A percentile compares a stretch with the other conserved stretches of the same genome.
Conservation (phyloP, 306 rosid genomes). For the Hylodesmum podocarpum region DNA sequence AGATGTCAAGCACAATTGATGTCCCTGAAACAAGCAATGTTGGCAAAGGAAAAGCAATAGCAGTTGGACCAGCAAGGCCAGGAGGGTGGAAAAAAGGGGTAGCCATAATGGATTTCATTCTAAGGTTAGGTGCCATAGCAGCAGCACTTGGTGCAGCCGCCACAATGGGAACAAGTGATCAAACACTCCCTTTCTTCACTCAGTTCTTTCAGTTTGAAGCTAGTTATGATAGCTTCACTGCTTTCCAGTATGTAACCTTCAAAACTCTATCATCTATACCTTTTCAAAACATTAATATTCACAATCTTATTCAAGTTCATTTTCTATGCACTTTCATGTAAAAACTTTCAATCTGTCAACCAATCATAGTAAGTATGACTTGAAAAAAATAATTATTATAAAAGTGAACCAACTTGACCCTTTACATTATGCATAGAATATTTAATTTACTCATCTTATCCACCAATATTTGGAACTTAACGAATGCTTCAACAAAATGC, state of each 20-base stretch:
- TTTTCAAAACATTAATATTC: neutral
- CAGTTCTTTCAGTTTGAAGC: slow-evolving; percentile 95
- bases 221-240: slow-evolving; percentile 74
- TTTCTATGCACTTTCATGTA: too few relatives aligned
- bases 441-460: too few relatives aligned
- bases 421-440: too few relatives aligned
- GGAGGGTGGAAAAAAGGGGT: slow-evolving; percentile 69
- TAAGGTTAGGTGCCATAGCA: slow-evolving; percentile 73
- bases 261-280: neutral
- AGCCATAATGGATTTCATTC: slow-evolving; percentile 64
- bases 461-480: too few relatives aligned
- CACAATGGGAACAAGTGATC: slow-evolving; percentile 75
- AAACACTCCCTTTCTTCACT: slow-evolving; percentile 89
- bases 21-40: slow-evolving; percentile 50
- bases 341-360: too few relatives aligned
- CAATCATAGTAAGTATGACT: too few relatives aligned
- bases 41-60: slow-evolving; percentile 37
- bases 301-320: too few relatives aligned
- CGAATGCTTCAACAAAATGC: slow-evolving; percentile 32
- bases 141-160: slow-evolving; percentile 66
- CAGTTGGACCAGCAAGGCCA: slow-evolving; percentile 9
- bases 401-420: too few relatives aligned
- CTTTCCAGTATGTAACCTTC: slow-evolving; percentile 60
- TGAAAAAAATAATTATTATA: too few relatives aligned
- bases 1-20: slow-evolving; percentile 60